Conservation (phyloP, 2,329 filamentous ascomycete species). For the Escovopsis sp. region DNA sequence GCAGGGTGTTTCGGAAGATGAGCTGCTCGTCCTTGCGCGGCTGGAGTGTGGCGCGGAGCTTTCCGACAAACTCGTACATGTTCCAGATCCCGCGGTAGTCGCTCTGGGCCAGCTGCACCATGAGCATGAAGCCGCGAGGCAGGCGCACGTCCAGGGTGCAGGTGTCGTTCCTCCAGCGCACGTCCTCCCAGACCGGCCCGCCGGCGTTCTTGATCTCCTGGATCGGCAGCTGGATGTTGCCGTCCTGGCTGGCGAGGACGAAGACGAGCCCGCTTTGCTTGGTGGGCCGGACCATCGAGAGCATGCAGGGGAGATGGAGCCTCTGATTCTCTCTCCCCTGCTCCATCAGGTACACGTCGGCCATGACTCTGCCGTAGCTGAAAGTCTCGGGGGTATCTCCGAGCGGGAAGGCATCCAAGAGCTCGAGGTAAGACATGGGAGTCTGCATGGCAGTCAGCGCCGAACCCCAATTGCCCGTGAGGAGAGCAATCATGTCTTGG, state of each 20-base stretch:
- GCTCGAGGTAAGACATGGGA: slow-evolving; percentile 31
- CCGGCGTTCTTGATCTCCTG: slow-evolving; percentile 46
- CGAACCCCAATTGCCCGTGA: slow-evolving; percentile 46
- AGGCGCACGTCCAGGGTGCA: slow-evolving; percentile 53
- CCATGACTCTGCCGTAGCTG: slow-evolving; percentile 65
- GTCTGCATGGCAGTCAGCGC: slow-evolving; percentile 32
- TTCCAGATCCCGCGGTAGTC: slow-evolving; percentile 70
- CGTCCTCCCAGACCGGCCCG: slow-evolving; percentile 66
- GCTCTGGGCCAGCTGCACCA: slow-evolving; percentile 55
- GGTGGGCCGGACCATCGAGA: slow-evolving; percentile 60
- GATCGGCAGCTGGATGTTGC: slow-evolving; percentile 59
- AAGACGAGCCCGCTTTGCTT: slow-evolving; percentile 57
- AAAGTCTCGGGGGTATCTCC: slow-evolving; percentile 62
- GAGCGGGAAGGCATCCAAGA: slow-evolving; percentile 58
- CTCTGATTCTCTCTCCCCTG: slow-evolving; percentile 53
- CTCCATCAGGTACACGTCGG: slow-evolving; percentile 61
- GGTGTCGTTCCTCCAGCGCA: slow-evolving; percentile 60
- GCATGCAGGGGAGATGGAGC: slow-evolving; percentile 55
- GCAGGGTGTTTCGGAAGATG: slow-evolving; percentile 54
- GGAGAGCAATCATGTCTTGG: slow-evolving; percentile 54
- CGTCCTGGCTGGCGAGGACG: slow-evolving; percentile 65
- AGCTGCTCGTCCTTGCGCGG: slow-evolving; percentile 54
- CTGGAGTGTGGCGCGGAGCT: slow-evolving; percentile 57
- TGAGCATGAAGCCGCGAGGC: slow-evolving; percentile 60
- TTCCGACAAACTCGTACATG: slow-evolving; percentile 72